phyloP scores from a whole-genome alignment of 169 alveolate genomes.

The Eimeria necatrix region DNA sequence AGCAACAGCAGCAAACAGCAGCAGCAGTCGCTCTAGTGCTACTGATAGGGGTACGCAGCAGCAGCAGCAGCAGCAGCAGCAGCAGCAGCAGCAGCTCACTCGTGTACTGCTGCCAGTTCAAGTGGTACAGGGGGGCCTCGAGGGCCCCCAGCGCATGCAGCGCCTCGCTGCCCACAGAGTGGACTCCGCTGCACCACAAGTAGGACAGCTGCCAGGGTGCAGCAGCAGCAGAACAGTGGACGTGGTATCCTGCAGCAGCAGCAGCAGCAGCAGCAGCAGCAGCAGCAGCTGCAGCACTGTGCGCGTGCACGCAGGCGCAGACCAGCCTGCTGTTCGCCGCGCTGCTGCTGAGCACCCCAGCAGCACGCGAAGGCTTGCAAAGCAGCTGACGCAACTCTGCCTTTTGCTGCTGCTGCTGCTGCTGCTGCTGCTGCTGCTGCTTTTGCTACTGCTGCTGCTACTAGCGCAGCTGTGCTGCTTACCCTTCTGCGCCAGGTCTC shows the following conservation, averaged over 20 bases:
- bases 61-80: constrained; percentile 22
- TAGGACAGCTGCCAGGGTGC: not conserved
- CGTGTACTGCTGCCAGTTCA: not conserved
- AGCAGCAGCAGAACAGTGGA: not conserved
- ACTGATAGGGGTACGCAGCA: not conserved
- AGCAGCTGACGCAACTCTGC: not conserved
- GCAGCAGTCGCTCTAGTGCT: not conserved
- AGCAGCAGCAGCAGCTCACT: not conserved
- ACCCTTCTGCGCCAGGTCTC: constrained; percentile 13
- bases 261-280: constrained; percentile 19
- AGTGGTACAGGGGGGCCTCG: not conserved
- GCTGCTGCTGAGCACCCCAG: not conserved
- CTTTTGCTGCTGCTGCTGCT: not conserved
- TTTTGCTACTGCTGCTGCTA: not conserved
- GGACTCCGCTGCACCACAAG: constrained; percentile 14
- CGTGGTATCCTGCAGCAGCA: not conserved
- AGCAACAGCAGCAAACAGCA: not conserved
- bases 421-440: constrained; percentile 25
- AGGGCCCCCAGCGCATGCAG: not conserved
- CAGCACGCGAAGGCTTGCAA: not conserved
- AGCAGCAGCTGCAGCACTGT: not conserved
- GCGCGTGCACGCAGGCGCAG: not conserved
- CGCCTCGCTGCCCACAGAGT: not conserved
- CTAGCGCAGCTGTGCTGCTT: not conserved
- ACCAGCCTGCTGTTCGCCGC: not conserved